Percentiles rank a stretch among this genome's conserved stretches.
Conservation (phyloP, 208 protist species). For the Leishmania braziliensis region DNA sequence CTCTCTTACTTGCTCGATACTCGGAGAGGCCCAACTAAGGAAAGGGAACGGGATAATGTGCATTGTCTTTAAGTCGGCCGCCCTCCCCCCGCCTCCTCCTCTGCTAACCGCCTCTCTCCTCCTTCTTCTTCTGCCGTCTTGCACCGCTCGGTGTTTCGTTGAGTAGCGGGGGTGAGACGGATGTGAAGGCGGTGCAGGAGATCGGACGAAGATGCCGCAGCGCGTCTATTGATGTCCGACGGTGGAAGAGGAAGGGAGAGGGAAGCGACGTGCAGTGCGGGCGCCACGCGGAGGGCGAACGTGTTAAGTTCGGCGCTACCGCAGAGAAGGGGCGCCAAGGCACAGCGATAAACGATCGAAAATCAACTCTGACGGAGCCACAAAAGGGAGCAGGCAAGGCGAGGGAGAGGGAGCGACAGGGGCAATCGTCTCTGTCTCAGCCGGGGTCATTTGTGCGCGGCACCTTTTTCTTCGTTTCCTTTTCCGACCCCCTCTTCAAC, state of each 20-base stretch:
- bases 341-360: no score
- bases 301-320: no score
- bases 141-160: background rate
- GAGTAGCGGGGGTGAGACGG: no score
- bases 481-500: no score
- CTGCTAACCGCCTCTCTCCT: background rate
- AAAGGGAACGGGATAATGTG: background rate
- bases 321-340: no score
- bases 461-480: background rate
- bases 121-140: background rate
- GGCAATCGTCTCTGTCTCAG: no score
- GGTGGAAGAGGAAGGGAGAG: background rate
- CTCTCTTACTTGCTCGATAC: background rate
- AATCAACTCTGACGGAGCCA: no score
- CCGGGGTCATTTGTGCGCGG: no score
- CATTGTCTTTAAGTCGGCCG: background rate
- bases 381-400: no score
- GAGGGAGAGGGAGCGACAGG: no score
- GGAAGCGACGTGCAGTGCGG: background rate
- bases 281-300: no score
- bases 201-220: background rate
- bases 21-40: background rate
- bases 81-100: background rate
- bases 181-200: background rate
- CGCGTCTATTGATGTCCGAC: background rate